These are phyloP conservation scores for Falciphora oryzae DNA, from an alignment of 2,329 filamentous ascomycete genomes.

Conservation along the genomic window DNA sequence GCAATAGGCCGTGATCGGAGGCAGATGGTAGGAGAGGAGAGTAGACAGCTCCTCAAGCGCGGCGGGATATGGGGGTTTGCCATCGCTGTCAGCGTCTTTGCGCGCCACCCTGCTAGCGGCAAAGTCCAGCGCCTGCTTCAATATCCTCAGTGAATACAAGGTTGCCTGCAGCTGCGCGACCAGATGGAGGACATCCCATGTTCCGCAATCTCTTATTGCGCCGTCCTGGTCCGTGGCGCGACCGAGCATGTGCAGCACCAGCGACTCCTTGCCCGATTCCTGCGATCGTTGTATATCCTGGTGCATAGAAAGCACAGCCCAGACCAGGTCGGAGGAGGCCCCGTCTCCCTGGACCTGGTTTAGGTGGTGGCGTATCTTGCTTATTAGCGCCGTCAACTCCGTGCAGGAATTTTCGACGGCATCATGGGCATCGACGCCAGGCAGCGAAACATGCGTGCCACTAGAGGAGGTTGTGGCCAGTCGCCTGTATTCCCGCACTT, in stretches of 20 bases:
- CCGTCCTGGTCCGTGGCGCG: constrained; percentile 22
- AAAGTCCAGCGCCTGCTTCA: constrained; percentile 41
- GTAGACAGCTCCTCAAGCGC: constrained; percentile 3
- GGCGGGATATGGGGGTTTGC: not conserved
- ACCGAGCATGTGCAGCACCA: constrained; percentile 25
- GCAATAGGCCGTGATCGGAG: not conserved
- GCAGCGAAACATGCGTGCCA: constrained; percentile 27
- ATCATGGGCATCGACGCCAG: constrained; percentile 15
- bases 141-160: constrained; percentile 55
- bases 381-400: constrained; percentile 1
- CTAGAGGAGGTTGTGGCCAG: constrained; percentile 24
- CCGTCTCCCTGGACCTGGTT: not conserved
- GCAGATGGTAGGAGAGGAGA: not conserved
- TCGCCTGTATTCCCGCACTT: constrained; percentile 33
- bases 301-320: constrained; percentile 30
- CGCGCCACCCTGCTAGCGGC: constrained; percentile 13
- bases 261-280: constrained; percentile 25
- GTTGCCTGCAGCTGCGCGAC: constrained; percentile 54
- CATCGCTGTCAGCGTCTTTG: not conserved
- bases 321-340: constrained; percentile 19
- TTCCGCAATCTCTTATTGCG: constrained; percentile 23
- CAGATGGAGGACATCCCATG: constrained; percentile 58
- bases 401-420: constrained; percentile 10
- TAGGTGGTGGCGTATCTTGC: constrained; percentile 1
- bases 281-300: constrained; percentile 29